These are phyloP conservation scores for Epithele typhae DNA, from an alignment of 768 basidiomycete genomes.

Conservation along the genomic window DNA sequence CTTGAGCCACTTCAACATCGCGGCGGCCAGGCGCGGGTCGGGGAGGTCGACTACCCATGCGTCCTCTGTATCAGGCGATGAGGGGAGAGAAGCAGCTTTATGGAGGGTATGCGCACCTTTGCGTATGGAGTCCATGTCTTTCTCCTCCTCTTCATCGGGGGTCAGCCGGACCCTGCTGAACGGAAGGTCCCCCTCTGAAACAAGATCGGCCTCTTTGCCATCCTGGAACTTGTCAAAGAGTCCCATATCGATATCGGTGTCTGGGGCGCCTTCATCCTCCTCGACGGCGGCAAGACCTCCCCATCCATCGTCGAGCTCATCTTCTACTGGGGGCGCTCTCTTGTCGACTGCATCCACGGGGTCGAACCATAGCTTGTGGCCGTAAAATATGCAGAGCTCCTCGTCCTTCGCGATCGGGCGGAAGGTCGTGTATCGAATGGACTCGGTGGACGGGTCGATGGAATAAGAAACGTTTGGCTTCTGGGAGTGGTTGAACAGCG, in stretches of 20 bases:
- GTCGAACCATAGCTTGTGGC: slow-evolving; percentile 63
- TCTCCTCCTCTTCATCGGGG: slow-evolving; percentile 58
- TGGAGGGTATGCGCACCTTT: slow-evolving; percentile 38
- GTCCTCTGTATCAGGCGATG: slow-evolving; percentile 37
- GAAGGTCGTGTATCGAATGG: slow-evolving; percentile 58
- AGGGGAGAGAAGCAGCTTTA: neutral
- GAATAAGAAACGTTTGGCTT: slow-evolving; percentile 67
- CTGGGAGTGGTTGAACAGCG: slow-evolving; percentile 76
- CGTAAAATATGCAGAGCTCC: slow-evolving; percentile 80
- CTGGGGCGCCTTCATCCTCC: slow-evolving; percentile 8
- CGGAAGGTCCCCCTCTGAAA: slow-evolving; percentile 59
- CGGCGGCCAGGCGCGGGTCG: slow-evolving; percentile 52
- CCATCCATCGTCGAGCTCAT: slow-evolving; percentile 39
- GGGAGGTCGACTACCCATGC: slow-evolving; percentile 79
- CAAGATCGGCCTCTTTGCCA: slow-evolving; percentile 41
- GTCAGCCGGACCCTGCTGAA: slow-evolving; percentile 58
- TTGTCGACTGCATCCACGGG: slow-evolving; percentile 28
- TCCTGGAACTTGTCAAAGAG: slow-evolving; percentile 20
- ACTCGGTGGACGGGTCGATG: slow-evolving; percentile 47
- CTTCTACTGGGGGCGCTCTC: neutral
- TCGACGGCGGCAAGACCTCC: slow-evolving; percentile 34
- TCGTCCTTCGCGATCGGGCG: slow-evolving; percentile 53
- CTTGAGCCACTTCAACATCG: slow-evolving; percentile 74
- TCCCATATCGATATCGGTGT: too few relatives aligned
- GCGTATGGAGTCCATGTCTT: slow-evolving; percentile 48